A percentile compares a stretch with the other conserved stretches of the same genome.
These are phyloP conservation scores for Inga leiocalycina DNA, from an alignment of 306 rosid genomes.

Conservation along the genomic window DNA sequence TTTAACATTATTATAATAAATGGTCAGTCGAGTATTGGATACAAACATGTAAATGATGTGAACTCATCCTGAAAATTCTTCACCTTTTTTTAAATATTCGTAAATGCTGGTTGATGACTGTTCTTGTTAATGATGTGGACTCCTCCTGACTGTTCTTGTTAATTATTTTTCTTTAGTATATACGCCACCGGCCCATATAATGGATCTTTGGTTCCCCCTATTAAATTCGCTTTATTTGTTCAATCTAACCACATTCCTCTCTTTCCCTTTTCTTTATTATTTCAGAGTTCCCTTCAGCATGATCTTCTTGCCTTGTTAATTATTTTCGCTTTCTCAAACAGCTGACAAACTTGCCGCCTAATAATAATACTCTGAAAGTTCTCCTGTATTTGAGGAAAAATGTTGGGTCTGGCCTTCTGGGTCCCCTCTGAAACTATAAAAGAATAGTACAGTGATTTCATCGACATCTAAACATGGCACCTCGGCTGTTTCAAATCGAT, in stretches of 20 bases:
- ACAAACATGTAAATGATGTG: conserved; percentile 12
- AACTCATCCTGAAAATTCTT: conserved; percentile 17
- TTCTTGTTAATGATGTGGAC: not conserved
- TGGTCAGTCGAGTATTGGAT: not conserved
- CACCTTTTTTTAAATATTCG: conserved; percentile 22
- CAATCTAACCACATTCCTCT: conserved; percentile 40
- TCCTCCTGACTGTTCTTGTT: not conserved
- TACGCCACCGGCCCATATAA: conserved; percentile 38
- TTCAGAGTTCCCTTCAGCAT: not conserved
- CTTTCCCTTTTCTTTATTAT: conserved; percentile 22
- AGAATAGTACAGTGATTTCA: not conserved
- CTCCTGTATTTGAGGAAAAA: not conserved
- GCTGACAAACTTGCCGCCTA: not conserved
- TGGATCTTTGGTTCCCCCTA: conserved; percentile 43
- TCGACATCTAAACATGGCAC: not conserved
- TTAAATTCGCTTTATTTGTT: conserved; percentile 33
- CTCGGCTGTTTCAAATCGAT: not conserved
- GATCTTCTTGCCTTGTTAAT: not conserved
- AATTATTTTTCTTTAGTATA: conserved; percentile 21
- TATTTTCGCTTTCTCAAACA: conserved; percentile 5
- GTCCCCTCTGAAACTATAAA: conserved; percentile 6
- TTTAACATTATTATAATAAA: conserved; percentile 6
- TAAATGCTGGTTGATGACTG: conserved; percentile 33
- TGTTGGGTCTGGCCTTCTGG: conserved; percentile 3
- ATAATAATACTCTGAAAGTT: not conserved